phyloP scores from a whole-genome alignment of 352 stramenopile genomes.

The Blastocystis sp. region DNA sequence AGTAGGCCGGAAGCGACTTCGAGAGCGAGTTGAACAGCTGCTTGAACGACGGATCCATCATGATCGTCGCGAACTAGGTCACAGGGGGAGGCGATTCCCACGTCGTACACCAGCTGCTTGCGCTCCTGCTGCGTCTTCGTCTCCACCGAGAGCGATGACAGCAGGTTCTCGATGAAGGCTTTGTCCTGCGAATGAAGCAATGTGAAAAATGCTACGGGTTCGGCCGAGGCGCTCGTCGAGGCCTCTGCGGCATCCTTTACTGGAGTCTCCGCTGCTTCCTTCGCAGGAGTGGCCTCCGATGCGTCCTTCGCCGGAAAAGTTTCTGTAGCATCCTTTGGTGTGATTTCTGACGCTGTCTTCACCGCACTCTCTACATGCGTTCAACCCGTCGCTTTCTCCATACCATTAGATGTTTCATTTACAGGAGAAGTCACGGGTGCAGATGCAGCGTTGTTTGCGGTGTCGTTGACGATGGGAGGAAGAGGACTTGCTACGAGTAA shows the following conservation, averaged over 20 bases:
- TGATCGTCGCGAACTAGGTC: slow-evolving; percentile 14
- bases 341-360: no score
- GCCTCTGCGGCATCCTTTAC: neutral
- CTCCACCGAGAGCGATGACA: neutral
- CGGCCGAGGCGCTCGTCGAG: neutral
- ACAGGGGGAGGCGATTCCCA: neutral
- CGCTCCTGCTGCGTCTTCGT: neutral
- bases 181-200: neutral
- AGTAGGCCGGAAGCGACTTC: slow-evolving; percentile 1
- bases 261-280: neutral
- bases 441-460: no score
- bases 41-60: slow-evolving; percentile 31
- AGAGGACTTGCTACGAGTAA: neutral
- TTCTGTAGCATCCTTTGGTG: no score
- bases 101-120: slow-evolving; percentile 17
- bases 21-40: slow-evolving; percentile 14
- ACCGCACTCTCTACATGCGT: no score
- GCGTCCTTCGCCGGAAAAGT: no score
- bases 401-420: no score
- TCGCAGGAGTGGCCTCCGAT: neutral
- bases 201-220: neutral
- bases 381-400: no score
- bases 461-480: neutral
- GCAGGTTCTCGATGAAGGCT: slow-evolving; percentile 37
- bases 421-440: no score